phyloP scores from a whole-genome alignment of 345 rosid species.

The Citropsis articulata region DNA sequence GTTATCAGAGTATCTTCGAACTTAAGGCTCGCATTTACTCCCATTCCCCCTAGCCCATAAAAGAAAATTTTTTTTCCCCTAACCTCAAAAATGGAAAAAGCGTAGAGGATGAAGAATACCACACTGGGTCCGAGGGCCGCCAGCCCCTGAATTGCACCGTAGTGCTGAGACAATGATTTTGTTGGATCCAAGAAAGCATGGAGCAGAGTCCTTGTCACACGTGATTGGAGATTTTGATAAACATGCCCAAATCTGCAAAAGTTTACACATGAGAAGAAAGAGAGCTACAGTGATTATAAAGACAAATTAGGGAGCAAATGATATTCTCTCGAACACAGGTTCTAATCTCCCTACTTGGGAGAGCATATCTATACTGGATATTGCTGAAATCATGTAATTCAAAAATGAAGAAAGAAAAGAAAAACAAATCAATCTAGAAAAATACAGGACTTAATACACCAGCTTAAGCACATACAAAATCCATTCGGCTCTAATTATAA shows the following conservation, averaged over 20 bases:
- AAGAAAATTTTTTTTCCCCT: background rate
- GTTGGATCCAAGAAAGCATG: slow-evolving; percentile 88
- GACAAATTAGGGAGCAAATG: background rate
- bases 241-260: slow-evolving; percentile 77
- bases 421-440: background rate
- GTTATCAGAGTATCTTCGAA: background rate
- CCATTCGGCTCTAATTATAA: background rate
- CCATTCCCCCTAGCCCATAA: background rate
- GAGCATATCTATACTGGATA: background rate
- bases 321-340: background rate
- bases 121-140: slow-evolving; percentile 73
- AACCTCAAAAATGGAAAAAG: background rate
- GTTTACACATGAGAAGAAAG: slow-evolving; percentile 7
- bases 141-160: slow-evolving; percentile 88
- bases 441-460: background rate
- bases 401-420: background rate
- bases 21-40: background rate
- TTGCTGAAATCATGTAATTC: background rate
- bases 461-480: background rate
- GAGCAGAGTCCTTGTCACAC: slow-evolving; percentile 75
- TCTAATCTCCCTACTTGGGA: background rate
- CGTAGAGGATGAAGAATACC: slow-evolving; percentile 43
- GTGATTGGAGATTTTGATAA: slow-evolving; percentile 76
- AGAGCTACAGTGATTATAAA: slow-evolving; percentile 2
- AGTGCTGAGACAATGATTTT: slow-evolving; percentile 78